Evolutionary conservation across 1,139 yeast species (phyloP), one percentile per base, ranked within the genome.

Genomic region (Protomyces inouyei): DNA sequence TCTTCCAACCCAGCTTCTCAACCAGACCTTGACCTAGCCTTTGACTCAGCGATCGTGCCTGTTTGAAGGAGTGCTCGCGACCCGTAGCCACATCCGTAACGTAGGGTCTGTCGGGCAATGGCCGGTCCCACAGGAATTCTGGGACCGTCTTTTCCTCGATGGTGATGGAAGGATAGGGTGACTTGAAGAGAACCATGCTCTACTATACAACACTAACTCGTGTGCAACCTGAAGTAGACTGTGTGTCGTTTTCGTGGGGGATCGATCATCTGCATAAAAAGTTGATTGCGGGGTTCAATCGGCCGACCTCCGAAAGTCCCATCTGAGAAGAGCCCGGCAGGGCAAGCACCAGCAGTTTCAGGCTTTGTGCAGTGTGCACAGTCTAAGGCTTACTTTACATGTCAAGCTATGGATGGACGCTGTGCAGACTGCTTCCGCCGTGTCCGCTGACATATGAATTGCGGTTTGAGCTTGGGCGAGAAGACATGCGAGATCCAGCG

Each of bases 1-100:
- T 64, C 28, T 64, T 32, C 56, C 76, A 65, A 4, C 69, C 68
- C 46, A 68, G 72, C 61, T 70, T 66, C 35, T 68, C 55, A 12
- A 65, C 67, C 12, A 76, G 57, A 25, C 65, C 65, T 45, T 43
- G 55, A 14, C 65, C 65, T 28, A 61, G 40, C 9, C 65, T 51
- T 55, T 36, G 38, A 8, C 61, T 40, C n/a, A 52, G 53, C 25
- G 37, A 21, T 16, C 52, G 28, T 10, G 48, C 35, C 25, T 55
- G 52, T 16, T 35, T 52, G 38, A 60, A 60, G 16, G 64, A 38
- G 21, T 55, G 55, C 16, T 51, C 32, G 8, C 37, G 25, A n/a
- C 60, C 60, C 14, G 60, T 55, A 52, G 40, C 38, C 16, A 57
- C 64, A 55, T 55, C 60, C 23, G 60, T 46, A 52, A 46, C 38